Base-by-base conservation (phyloP, 2,329 filamentous ascomycete genomes). In the Herpotrichia juniperi region DNA sequence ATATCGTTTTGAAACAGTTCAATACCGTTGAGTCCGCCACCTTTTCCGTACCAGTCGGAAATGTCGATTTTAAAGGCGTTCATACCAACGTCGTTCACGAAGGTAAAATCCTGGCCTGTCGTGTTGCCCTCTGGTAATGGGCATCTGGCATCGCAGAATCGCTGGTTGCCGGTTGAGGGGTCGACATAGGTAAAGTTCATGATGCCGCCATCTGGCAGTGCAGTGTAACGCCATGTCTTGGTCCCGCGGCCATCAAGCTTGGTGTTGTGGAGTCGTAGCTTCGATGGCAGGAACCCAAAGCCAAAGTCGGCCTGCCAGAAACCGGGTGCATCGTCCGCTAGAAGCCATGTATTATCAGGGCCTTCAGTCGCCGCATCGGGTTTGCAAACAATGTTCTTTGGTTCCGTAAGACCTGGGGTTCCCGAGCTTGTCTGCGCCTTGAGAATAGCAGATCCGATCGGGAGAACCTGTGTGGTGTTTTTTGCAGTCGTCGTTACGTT, bases 121-220 rank as follows among this genome's bases (percentile, higher is more conserved):
- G 80, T 76, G 64, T 91, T 85, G 66, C 86, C 80, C 54, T 78
- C 62, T 56, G 89, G 91, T 42, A 99, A 81, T n/a, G 93, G 90
- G 64, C 94, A 99, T 66, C 85, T 82, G 55, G 86, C 88, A 47
- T 93, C 91, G 76, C 94, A 99, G 51, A 83, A 87, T 25, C 79
- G 76, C 49, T 87, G 87, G 45, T 83, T 77, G 22, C 89, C 88
- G 1, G 85, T 32, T 71, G 78, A 21, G 12, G 89, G 87, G 66
- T 97, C 91, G 57, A 87, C 87, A 64, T 94, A 97, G 31, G 92
- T 96, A 67, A 99, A 82, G 74, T 97, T 97, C 87, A 99, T 90
- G 71, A 99, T 97, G 46, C 94, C 94, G 57, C 90, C 87, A 66
- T 93, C 85, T 4, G 93, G 93, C 52, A 93, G 78, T 16, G 92